Evolutionary conservation across 306 rosid species (phyloP).

Genomic region (Cucurbita pepo): DNA sequence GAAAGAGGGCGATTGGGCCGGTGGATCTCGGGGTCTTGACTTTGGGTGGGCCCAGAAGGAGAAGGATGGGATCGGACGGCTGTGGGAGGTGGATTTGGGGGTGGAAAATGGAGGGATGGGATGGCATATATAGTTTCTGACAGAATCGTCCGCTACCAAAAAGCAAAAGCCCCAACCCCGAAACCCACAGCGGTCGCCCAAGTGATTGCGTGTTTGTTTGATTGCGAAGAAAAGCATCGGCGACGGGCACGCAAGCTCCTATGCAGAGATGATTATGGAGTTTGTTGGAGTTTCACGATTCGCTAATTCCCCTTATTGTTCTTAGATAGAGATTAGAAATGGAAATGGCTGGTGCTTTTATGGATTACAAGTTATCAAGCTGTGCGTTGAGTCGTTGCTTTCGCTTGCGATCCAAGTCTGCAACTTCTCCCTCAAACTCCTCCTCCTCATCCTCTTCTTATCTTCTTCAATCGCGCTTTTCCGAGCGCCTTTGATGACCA

Average conservation of each 20-base stretch:
- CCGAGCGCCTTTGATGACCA: slow-evolving; percentile 34
- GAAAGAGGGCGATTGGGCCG: neutral
- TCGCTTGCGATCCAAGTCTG: slow-evolving; percentile 66
- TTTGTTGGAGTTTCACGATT: slow-evolving; percentile 18
- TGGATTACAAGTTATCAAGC: slow-evolving; percentile 24
- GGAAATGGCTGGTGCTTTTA: slow-evolving; percentile 43
- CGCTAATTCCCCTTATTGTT: slow-evolving; percentile 1
- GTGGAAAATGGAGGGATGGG: neutral
- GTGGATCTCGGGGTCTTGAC: neutral
- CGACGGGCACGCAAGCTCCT: neutral
- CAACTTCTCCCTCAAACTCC: slow-evolving; percentile 10
- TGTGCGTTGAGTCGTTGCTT: slow-evolving; percentile 31
- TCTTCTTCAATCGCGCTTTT: slow-evolving; percentile 12
- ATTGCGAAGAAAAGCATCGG: slow-evolving; percentile 44
- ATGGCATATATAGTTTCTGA: neutral
- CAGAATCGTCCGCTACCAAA: neutral
- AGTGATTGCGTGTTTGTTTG: slow-evolving; percentile 22
- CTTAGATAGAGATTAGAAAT: neutral
- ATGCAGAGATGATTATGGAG: slow-evolving; percentile 11
- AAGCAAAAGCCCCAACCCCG: neutral
- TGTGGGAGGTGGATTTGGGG: neutral
- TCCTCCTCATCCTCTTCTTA: slow-evolving; percentile 9
- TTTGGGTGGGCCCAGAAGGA: neutral
- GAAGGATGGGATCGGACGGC: neutral
- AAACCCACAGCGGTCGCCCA: slow-evolving; percentile 9